Evolutionary conservation across 2,329 filamentous ascomycete genomes (phyloP), one percentile per base, ranked within the genome.

Genomic region (Fusarium continuum): DNA sequence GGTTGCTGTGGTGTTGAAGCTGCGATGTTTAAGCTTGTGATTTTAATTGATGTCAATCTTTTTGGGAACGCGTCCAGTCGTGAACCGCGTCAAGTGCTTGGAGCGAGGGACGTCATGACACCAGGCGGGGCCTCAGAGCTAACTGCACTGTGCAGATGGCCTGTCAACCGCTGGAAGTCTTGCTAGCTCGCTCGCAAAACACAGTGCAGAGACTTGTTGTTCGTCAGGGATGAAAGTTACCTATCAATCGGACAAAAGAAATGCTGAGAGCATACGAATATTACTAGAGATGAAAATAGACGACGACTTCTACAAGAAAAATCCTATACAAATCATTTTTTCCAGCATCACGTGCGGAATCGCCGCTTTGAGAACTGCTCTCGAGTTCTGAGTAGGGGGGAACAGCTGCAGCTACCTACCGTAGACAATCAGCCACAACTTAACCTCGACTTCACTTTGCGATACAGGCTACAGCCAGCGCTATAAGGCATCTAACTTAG

Each of bases 51-150:
- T 50, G 32, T 46, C 28, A 43, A 65, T 55, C 41, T 69, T 70
- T 70, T 55, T 48, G 43, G 51, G 45, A 50, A 59, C 67, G 67
- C 67, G 67, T n/a, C n/a, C n/a, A n/a, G n/a, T 70, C 63, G 45
- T 60, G 51, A 55, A 65, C 59, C 67, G 67, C 67, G 67, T 70
- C 65, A 60, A 70, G 65, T 70, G 65, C 54, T 39, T 59, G 16
- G 46, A 44, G 39, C 38, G 29, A 54, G n/a, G n/a, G 58, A 45
- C 64, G 55, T 67, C 64, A 67, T 67, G 63, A 66, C 29, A 56
- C 13, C 29, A 25, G 20, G 34, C 34, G 45, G 36, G 51, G 31
- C 56, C 10, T 19, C 10, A 9, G 4, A 8, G 2, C 6, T 10
- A 4, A 16, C 26, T 39, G 20, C 63, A 66, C 62, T 59, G 62